These are phyloP conservation scores for Plenodomus biglobosus DNA, from an alignment of 2,329 filamentous ascomycete genomes.

Conservation along the genomic window DNA sequence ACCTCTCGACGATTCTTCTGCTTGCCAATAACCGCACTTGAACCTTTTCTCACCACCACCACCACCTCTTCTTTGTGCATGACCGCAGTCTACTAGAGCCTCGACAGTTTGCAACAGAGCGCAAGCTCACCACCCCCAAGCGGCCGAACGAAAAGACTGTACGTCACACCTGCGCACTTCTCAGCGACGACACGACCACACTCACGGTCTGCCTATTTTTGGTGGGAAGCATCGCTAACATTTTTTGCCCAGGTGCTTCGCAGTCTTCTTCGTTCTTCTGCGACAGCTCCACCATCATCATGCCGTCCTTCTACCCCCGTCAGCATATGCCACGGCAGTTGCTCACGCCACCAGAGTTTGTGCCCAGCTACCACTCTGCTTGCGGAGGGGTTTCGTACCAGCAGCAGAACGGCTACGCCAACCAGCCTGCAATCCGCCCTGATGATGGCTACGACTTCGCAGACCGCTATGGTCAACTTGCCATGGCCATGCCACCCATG, in stretches of 20 bases:
- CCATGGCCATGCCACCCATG: conserved; percentile 44
- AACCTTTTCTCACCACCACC: conserved; percentile 16
- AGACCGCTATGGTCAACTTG: conserved; percentile 50
- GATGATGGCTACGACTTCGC: conserved; percentile 52
- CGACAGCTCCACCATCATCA: conserved; percentile 42
- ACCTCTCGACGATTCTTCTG: conserved; percentile 18
- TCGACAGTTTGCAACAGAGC: conserved; percentile 40
- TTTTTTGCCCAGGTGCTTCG: conserved; percentile 37
- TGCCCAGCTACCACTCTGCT: conserved; percentile 47
- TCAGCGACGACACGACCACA: conserved; percentile 4
- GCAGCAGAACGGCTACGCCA: conserved; percentile 48
- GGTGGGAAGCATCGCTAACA: conserved; percentile 16
- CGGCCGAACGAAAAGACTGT: conserved; percentile 46
- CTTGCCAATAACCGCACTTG: conserved; percentile 6
- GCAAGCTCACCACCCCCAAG: conserved; percentile 35
- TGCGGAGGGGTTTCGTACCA: conserved; percentile 51
- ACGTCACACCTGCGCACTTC: conserved; percentile 18
- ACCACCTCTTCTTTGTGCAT: conserved; percentile 39
- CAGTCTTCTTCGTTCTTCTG: conserved; percentile 48
- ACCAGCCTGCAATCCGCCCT: conserved; percentile 45
- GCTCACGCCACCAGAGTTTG: conserved; percentile 54
- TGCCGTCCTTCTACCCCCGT: conserved; percentile 56
- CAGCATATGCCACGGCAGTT: conserved; percentile 48
- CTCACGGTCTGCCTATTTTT: not conserved
- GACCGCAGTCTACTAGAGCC: conserved; percentile 38